Evolutionary conservation across 306 rosid species (phyloP), one percentile per base, ranked within the genome.

Genomic region (Vigna reflexopilosa): DNA sequence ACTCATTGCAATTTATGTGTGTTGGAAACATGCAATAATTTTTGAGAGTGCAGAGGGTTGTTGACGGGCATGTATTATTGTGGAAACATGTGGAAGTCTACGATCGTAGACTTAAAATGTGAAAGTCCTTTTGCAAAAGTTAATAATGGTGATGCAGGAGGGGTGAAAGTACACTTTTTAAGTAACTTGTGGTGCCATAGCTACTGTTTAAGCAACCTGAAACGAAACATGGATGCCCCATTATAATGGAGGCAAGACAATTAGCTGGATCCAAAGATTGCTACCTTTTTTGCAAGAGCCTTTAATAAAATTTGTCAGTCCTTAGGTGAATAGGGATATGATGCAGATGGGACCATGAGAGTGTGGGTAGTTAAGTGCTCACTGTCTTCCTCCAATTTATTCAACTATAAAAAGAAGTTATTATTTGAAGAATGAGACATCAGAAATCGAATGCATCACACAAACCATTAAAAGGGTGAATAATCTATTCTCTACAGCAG

Each of bases 261-360:
- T 58, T 58, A 58, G 65, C 40, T 58, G 65, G 66, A 62, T 62
- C 45, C 45, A 42, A 62, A 32, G 20, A 62, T 16, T 62, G 44
- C 13, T 30, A 20, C 13, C 67, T 62, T 61, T 62, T 61, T 62
- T 24, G 26, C 26, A 24, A 24, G 26, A 24, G 2, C 26, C 26
- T 24, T 62, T 62, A 12, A 62, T 32, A 15, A 32, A 62, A 62
- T 62, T 62, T 62, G 67, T 62, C 67, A 62, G 67, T 62, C 15
- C 67, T 30, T 62, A 62, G 44, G n/a, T 15, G 45, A 62, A 62
- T 16, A 12, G 67, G 22, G 67, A 30, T 16, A 15, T 32, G 20
- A 61, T 62, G 45, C 20, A 32, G 22, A 13, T 62, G 14, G 26
- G 26, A 24, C 26, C 26, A 24, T 24, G 26, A 24, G 26, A 24